These are phyloP conservation scores for sweet orange (Citrus sinensis) DNA, from an alignment of 345 rosid genomes.

Conservation along the genomic window DVS_A1.0 CM039165.1:34378501-34379000, in stretches of 20 bases:
- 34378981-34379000: conserved; percentile 3
- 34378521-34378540: not conserved
- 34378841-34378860: conserved; percentile 96
- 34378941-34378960: not conserved
- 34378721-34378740: conserved; percentile 4
- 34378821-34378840: conserved; percentile 99
- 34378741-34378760: not conserved
- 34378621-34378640: not conserved
- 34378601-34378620: not conserved
- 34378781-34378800: conserved; percentile 9
- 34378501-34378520: not conserved
- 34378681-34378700: not conserved
- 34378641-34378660: not conserved
- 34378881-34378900: conserved; percentile 2
- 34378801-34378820: conserved; percentile 83
- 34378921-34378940: not conserved
- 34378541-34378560: not conserved
- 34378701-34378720: not conserved
- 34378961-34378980: not conserved
- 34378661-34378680: not conserved
- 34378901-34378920: not conserved
- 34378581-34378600: not conserved
- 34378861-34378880: conserved; percentile 17
- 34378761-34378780: not conserved
- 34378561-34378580: not conserved